Conservation (phyloP, 2,329 filamentous ascomycete species). For the Fusarium illudens region DNA sequence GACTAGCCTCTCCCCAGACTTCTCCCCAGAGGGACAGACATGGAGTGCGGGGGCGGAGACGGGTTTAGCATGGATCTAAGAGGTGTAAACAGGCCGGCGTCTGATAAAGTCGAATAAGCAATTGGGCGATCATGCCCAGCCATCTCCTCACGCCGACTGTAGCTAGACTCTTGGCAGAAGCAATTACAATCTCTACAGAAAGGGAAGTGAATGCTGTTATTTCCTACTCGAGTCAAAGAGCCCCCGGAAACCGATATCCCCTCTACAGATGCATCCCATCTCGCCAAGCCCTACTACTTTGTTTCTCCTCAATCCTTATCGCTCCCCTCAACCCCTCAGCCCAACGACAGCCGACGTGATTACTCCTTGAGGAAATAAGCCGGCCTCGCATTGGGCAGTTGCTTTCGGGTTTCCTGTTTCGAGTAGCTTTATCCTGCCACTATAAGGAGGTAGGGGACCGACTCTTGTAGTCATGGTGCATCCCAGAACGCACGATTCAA, state of each 20-base stretch:
- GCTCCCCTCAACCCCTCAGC: background rate
- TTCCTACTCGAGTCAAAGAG: background rate
- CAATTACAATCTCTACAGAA: background rate
- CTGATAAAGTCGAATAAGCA: background rate
- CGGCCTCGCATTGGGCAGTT: fast-evolving
- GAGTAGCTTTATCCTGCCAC: background rate
- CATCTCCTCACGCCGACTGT: background rate
- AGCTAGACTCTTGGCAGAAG: background rate
- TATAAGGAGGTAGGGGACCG: background rate
- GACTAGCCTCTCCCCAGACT: background rate
- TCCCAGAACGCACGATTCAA: background rate
- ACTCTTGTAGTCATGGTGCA: background rate
- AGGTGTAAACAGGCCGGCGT: background rate
- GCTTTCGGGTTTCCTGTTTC: background rate
- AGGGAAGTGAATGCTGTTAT: background rate
- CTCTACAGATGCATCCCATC: background rate
- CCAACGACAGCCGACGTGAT: background rate
- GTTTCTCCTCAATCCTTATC: background rate
- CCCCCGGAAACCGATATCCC: background rate
- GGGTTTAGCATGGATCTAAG: background rate
- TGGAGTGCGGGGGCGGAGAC: background rate
- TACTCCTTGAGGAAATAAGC: background rate
- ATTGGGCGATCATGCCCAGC: background rate
- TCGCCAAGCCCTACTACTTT: background rate
- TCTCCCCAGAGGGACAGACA: background rate